These are phyloP conservation scores for Castanea mollissima DNA, from an alignment of 306 rosid genomes.

Conservation along the genomic window DNA sequence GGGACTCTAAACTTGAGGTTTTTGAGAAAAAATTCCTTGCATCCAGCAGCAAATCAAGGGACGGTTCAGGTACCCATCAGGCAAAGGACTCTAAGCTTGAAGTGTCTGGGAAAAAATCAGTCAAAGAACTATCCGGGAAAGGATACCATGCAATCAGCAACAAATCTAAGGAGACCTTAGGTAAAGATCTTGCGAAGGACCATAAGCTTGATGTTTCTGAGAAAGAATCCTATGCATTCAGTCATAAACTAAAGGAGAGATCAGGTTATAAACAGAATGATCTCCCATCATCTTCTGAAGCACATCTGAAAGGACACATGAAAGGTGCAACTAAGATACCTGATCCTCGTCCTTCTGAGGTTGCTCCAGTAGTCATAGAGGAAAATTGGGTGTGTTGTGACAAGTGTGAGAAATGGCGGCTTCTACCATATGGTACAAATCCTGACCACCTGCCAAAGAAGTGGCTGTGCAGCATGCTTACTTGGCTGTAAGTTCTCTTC, in stretches of 20 bases:
- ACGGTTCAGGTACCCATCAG: background rate
- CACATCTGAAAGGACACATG: background rate
- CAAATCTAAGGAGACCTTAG: background rate
- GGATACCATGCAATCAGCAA: background rate
- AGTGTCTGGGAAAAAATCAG: background rate
- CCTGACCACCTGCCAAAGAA: constrained; percentile 79
- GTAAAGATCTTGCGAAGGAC: background rate
- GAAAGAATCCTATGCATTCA: background rate
- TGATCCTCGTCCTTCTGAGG: constrained; percentile 15
- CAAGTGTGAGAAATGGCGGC: constrained; percentile 85
- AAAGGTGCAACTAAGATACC: background rate
- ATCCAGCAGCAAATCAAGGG: background rate
- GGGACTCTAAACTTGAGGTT: background rate
- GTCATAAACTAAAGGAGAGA: background rate
- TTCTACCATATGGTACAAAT: constrained; percentile 79
- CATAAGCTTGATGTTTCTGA: background rate
- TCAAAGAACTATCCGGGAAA: background rate
- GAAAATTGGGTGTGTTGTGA: constrained; percentile 92
- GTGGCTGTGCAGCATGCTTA: constrained; percentile 91
- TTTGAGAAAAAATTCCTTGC: background rate
- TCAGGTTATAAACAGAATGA: background rate
- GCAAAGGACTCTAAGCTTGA: background rate
- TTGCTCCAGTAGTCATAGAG: constrained; percentile 35
- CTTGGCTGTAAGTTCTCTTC: constrained; percentile 93
- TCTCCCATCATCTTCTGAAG: constrained; percentile 21